Evolutionary conservation across 1,139 yeast species (phyloP).

Genomic region (Pichia sp.): DNA sequence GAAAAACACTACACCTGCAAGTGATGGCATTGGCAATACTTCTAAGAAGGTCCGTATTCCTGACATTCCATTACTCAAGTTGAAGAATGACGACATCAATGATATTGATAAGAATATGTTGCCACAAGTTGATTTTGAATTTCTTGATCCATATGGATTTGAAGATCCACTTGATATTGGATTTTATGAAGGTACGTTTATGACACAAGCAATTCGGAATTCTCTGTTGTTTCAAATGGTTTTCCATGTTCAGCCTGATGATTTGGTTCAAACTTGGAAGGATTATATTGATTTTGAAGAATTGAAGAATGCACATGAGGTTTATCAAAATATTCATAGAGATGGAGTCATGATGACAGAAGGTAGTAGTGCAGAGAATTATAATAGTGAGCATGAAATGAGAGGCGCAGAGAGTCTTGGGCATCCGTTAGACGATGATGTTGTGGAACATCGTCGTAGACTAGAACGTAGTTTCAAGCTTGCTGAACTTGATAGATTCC

Average conservation of each 20-base stretch:
- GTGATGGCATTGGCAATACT: constrained; percentile 3
- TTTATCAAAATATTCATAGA: constrained; percentile 45
- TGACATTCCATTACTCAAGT: constrained; percentile 21
- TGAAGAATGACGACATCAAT: constrained; percentile 25
- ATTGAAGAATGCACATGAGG: constrained; percentile 52
- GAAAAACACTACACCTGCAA: constrained; percentile 1
- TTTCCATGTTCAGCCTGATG: constrained; percentile 95
- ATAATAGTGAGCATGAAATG: background rate
- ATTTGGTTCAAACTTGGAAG: constrained; percentile 82
- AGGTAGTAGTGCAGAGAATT: background rate
- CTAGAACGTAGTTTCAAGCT: constrained; percentile 25
- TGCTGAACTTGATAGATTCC: constrained; percentile 30
- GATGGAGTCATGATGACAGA: constrained; percentile 11
- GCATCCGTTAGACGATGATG: constrained; percentile 13
- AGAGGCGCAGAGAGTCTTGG: background rate
- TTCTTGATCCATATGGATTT: constrained; percentile 84
- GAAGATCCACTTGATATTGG: constrained; percentile 79
- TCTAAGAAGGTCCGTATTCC: constrained; percentile 13
- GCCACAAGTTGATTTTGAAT: constrained; percentile 35
- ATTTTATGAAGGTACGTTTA: constrained; percentile 90
- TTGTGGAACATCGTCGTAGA: constrained; percentile 16
- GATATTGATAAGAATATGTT: constrained; percentile 27
- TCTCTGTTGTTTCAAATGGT: constrained; percentile 79
- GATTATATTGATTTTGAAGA: constrained; percentile 75
- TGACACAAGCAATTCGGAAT: constrained; percentile 78